These are phyloP conservation scores for Priceomyces fermenticarens DNA, from an alignment of 805 yeast species.

Conservation along the genomic window DNA sequence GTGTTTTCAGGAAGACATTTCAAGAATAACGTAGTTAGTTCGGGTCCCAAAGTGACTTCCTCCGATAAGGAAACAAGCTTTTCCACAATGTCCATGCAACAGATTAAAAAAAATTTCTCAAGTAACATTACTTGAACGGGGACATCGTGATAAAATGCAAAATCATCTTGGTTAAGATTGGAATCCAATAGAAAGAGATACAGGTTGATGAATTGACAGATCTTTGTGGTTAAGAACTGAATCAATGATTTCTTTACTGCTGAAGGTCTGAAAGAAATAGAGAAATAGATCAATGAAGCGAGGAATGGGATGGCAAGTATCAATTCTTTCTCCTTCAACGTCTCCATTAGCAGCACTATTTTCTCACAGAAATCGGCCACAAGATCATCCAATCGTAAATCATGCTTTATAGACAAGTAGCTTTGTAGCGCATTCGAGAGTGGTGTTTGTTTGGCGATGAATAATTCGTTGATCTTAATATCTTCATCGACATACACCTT, in stretches of 20 bases:
- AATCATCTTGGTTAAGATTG: conserved; percentile 23
- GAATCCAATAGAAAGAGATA: conserved; percentile 26
- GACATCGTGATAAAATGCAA: conserved; percentile 24
- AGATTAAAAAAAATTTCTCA: conserved; percentile 49
- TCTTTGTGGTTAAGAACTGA: conserved; percentile 10
- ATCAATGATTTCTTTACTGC: conserved; percentile 47
- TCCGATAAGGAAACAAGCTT: conserved; percentile 28
- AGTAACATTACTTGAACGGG: conserved; percentile 33
- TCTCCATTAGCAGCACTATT: conserved; percentile 23
- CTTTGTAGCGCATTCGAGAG: conserved; percentile 35
- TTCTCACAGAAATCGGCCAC: conserved; percentile 35
- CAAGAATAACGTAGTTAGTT: conserved; percentile 16
- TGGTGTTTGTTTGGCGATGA: conserved; percentile 27
- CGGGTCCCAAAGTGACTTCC: not conserved
- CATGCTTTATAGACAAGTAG: conserved; percentile 42
- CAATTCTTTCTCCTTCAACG: conserved; percentile 21
- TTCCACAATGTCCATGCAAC: conserved; percentile 58
- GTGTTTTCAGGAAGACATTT: conserved; percentile 50
- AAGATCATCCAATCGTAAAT: conserved; percentile 49
- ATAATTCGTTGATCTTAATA: conserved; percentile 12
- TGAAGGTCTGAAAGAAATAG: conserved; percentile 57
- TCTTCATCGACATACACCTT: conserved; percentile 28
- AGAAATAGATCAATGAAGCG: conserved; percentile 52
- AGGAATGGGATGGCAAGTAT: conserved; percentile 57
- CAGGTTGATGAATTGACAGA: conserved; percentile 15